These are phyloP conservation scores for Cladosporium sp. DNA, from an alignment of 2,329 filamentous ascomycete species.

Conservation along the genomic window DNA sequence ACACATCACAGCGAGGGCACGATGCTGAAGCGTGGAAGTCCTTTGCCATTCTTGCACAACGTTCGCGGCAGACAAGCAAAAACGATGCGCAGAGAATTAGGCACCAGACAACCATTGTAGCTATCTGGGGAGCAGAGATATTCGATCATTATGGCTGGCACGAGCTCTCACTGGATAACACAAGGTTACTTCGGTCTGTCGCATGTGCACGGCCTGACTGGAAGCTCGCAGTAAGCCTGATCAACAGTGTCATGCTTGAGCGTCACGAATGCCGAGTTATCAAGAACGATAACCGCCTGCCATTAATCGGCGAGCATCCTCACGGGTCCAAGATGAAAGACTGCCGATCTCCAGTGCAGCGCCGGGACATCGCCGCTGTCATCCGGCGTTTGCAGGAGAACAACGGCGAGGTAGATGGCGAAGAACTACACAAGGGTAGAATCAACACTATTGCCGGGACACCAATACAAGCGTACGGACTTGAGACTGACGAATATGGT, in stretches of 20 bases:
- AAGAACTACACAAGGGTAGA: neutral
- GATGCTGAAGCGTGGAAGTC: constrained; percentile 1
- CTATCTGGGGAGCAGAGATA: neutral
- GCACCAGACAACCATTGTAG: neutral
- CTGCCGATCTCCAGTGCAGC: neutral
- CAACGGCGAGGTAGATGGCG: neutral
- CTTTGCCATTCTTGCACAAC: neutral
- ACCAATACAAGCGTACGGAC: neutral
- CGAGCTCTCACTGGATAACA: neutral
- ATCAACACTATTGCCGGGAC: neutral
- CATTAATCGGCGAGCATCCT: neutral
- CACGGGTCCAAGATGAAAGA: neutral
- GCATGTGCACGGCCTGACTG: neutral
- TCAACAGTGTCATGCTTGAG: neutral
- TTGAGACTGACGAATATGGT: neutral
- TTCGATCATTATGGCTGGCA: constrained; percentile 8
- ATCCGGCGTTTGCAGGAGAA: neutral
- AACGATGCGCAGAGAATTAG: neutral
- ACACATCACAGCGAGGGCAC: neutral
- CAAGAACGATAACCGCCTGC: neutral
- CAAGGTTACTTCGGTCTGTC: neutral
- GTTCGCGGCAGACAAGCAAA: neutral
- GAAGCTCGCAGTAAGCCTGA: neutral
- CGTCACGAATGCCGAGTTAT: neutral
- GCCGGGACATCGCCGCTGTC: neutral